phyloP scores from a whole-genome alignment of 75 land plant species.

The Chamaecyparis obtusa region DNA sequence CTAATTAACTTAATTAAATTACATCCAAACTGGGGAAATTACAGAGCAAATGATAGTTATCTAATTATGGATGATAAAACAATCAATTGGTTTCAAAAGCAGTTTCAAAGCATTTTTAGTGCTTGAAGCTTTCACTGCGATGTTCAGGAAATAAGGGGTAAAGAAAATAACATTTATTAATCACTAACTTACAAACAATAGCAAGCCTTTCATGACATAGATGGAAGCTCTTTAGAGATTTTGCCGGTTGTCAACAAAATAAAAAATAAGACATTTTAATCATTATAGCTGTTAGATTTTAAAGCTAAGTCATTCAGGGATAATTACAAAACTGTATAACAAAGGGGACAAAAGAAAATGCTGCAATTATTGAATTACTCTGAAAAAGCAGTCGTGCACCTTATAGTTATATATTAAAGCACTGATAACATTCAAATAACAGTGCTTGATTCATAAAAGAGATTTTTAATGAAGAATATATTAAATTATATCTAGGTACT shows the following conservation, averaged over 20 bases:
- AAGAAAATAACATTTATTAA: neutral
- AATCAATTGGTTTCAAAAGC: neutral
- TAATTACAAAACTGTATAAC: neutral
- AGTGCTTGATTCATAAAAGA: neutral
- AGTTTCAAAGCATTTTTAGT: neutral
- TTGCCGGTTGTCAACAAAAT: neutral
- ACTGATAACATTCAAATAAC: neutral
- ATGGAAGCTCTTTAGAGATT: neutral
- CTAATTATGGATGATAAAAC: neutral
- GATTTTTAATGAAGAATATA: neutral
- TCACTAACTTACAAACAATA: neutral
- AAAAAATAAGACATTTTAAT: neutral
- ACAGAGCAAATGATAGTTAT: neutral
- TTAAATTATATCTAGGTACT: constrained; percentile 11
- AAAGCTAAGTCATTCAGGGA: neutral
- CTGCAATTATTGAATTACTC: neutral
- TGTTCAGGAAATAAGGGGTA: neutral
- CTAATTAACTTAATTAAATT: too few relatives aligned
- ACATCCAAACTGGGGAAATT: too few relatives aligned
- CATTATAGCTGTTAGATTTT: neutral
- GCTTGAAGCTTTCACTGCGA: neutral
- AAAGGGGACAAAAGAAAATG: neutral
- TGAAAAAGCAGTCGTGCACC: neutral
- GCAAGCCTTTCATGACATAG: neutral
- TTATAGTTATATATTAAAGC: neutral